phyloP scores from a whole-genome alignment of 768 basidiomycete species.

The Russula virescens region DNA sequence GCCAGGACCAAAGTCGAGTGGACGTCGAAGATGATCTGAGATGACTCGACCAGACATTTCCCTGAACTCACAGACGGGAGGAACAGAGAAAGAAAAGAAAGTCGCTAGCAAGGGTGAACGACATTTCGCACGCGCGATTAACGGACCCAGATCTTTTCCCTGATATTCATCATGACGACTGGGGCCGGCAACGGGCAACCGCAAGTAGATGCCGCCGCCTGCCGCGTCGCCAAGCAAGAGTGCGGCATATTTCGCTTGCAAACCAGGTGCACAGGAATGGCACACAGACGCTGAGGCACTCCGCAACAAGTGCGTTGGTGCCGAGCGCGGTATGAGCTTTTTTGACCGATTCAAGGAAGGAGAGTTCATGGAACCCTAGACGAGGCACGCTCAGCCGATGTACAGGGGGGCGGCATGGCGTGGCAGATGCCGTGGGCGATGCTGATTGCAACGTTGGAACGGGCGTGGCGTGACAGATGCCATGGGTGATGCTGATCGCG shows the following conservation, averaged over 20 bases:
- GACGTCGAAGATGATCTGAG: conserved; percentile 71
- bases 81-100: conserved; percentile 46
- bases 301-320: no score
- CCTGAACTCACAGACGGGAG: no score
- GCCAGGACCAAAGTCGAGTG: conserved; percentile 82
- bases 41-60: conserved; percentile 88
- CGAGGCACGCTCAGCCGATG: conserved; percentile 47
- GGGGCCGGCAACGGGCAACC: conserved; percentile 59
- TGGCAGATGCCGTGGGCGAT: conserved; percentile 39
- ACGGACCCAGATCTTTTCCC: conserved; percentile 95
- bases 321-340: no score
- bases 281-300: conserved; percentile 59
- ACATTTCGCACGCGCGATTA: neutral
- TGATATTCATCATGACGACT: conserved; percentile 65
- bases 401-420: conserved; percentile 35
- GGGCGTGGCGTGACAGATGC: no score
- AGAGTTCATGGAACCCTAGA: conserved; percentile 39
- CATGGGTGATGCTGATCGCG: no score
- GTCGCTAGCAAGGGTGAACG: neutral
- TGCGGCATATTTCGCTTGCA: conserved; percentile 91
- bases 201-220: conserved; percentile 54
- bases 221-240: conserved; percentile 86
- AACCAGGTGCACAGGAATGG: conserved; percentile 76
- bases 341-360: no score
- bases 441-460: no score